A percentile compares a stretch with the other conserved stretches of the same genome.
Conservation (phyloP, 345 rosid species). For the Ceriops zippeliana region DNA sequence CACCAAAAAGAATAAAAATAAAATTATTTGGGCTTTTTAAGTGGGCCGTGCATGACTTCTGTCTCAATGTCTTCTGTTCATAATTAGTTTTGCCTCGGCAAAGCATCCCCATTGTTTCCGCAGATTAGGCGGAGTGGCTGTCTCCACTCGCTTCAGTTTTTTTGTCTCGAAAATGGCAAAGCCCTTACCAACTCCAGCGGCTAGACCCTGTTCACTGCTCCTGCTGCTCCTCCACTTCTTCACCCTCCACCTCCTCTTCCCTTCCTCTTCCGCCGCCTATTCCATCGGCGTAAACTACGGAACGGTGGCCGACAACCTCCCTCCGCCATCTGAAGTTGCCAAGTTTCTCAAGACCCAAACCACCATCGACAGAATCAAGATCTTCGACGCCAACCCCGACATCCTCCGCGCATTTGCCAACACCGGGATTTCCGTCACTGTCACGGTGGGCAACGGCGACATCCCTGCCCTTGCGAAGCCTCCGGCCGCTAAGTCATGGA, state of each 20-base stretch:
- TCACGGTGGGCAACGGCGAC: conserved; percentile 69
- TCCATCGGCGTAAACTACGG: conserved; percentile 86
- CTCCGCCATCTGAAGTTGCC: conserved; percentile 62
- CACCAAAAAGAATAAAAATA: no score
- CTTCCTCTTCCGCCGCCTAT: conserved; percentile 29
- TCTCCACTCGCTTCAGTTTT: neutral
- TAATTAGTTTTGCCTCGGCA: no score
- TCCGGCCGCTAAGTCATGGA: conserved; percentile 56
- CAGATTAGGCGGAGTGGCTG: no score
- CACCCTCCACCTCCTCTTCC: conserved; percentile 7
- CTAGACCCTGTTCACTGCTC: neutral
- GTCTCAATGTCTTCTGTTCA: no score
- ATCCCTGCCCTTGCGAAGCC: conserved; percentile 53
- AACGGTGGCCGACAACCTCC: conserved; percentile 73
- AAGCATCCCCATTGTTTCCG: no score
- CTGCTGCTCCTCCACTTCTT: conserved; percentile 20
- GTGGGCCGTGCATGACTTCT: no score
- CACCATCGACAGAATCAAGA: conserved; percentile 58
- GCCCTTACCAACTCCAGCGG: neutral
- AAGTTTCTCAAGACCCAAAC: conserved; percentile 62
- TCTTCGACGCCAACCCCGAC: conserved; percentile 74
- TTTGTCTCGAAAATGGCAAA: conserved; percentile 19
- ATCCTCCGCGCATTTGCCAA: conserved; percentile 66
- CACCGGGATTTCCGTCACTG: conserved; percentile 62
- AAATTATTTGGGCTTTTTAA: no score